Evolutionary conservation across 2,329 filamentous ascomycete genomes (phyloP).

Genomic region (Geosmithia morbida): DNA sequence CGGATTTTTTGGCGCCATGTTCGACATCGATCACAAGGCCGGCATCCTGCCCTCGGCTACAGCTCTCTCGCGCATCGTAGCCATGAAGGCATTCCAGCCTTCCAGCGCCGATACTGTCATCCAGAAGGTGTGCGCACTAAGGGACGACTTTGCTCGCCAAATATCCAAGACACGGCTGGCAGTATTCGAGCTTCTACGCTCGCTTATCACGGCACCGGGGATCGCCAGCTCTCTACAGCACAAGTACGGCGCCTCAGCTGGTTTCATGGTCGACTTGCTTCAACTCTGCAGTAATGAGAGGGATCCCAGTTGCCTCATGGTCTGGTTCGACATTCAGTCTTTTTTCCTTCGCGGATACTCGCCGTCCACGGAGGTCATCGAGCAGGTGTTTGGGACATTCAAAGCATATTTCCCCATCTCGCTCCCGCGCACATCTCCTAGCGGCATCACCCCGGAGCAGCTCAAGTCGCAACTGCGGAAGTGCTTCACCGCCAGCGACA

Average conservation of each 20-base stretch:
- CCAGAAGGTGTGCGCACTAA: constrained; percentile 30
- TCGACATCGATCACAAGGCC: constrained; percentile 44
- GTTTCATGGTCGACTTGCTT: constrained; percentile 34
- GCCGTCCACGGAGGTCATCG: constrained; percentile 27
- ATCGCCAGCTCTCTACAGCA: constrained; percentile 28
- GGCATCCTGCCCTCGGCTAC: constrained; percentile 39
- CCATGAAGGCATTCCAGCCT: constrained; percentile 36
- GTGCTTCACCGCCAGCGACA: constrained; percentile 37
- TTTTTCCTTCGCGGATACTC: constrained; percentile 29
- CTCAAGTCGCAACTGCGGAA: constrained; percentile 36
- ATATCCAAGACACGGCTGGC: constrained; percentile 33
- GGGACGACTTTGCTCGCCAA: constrained; percentile 42
- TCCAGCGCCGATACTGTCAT: constrained; percentile 33
- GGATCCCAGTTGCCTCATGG: constrained; percentile 40
- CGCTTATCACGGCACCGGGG: constrained; percentile 26
- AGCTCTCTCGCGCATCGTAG: constrained; percentile 32
- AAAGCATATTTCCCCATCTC: constrained; percentile 49
- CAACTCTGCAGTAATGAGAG: constrained; percentile 38
- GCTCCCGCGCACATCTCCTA: constrained; percentile 32
- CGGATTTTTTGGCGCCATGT: constrained; percentile 43
- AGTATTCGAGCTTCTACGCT: constrained; percentile 32
- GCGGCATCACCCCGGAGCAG: constrained; percentile 39
- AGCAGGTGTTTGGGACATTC: constrained; percentile 37
- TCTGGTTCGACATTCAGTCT: constrained; percentile 38
- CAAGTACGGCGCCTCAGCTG: constrained; percentile 24